Percentiles rank a stretch among this genome's conserved stretches.
Conservation (phyloP, 495 filamentous ascomycete genomes). For the Hypoxylon rickii region DNA sequence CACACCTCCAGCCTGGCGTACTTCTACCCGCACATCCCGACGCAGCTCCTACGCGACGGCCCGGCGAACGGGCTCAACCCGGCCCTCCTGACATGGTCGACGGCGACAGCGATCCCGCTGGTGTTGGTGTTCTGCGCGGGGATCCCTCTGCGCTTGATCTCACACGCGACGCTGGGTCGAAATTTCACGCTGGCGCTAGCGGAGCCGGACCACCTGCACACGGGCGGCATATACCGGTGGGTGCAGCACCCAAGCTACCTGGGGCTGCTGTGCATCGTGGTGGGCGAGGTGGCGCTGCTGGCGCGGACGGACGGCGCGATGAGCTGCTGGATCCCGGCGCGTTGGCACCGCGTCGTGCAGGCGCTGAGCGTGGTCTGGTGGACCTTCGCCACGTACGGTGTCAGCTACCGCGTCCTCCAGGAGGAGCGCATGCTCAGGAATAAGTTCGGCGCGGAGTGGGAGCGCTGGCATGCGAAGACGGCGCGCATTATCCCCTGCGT, state of each 20-base stretch:
- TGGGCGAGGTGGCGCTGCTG: constrained; percentile 26
- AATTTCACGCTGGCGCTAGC: constrained; percentile 56
- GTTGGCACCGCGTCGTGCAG: constrained; percentile 30
- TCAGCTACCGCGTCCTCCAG: constrained; percentile 37
- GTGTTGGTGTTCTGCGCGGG: constrained; percentile 40
- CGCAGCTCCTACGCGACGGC: constrained; percentile 23
- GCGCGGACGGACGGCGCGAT: constrained; percentile 33
- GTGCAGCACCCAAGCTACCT: constrained; percentile 57
- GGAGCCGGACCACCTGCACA: constrained; percentile 48
- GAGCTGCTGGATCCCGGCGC: constrained; percentile 42
- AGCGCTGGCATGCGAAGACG: constrained; percentile 46
- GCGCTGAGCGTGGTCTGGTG: constrained; percentile 10
- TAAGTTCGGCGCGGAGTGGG: constrained; percentile 50
- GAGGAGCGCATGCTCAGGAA: constrained; percentile 50
- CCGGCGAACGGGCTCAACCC: constrained; percentile 35
- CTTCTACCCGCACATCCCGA: constrained; percentile 41
- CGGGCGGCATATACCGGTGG: constrained; percentile 49
- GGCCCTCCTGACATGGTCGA: constrained; percentile 40
- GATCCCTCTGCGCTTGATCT: constrained; percentile 39
- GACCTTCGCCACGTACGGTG: neutral
- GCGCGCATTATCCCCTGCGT: constrained; percentile 38
- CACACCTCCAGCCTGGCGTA: constrained; percentile 13
- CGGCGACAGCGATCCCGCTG: constrained; percentile 24
- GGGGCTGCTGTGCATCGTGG: constrained; percentile 28
- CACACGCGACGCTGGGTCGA: constrained; percentile 46